Base-by-base conservation (phyloP, 768 basidiomycete genomes). In the Tulasnella sp. region DNA sequence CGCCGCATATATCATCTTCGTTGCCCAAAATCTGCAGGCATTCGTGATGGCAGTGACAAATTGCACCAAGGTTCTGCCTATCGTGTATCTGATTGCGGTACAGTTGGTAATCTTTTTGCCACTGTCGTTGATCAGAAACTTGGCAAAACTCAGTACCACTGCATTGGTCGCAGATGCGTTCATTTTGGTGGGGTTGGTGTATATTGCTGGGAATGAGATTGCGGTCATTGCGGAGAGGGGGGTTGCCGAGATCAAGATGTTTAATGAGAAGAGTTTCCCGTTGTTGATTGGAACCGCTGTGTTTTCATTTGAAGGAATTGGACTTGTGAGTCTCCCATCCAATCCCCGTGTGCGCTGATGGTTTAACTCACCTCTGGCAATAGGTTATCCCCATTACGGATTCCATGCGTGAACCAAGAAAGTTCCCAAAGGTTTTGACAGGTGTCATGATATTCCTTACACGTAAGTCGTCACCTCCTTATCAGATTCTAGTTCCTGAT, bases 301-400 rank as follows among this genome's bases (percentile, higher is more conserved):
- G 27, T 98, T 98, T 66, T 89, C 95, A 1, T 99, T 98, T 59
- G 93, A 99, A 66, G 93, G 93, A 7, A 89, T 99, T 58, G 95
- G 93, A 42, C 69, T 98, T 66, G 82, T 84, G 58, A 58, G 78
- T 64, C 4, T 9, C 44, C 35, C 47, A 13, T 10, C 12, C 45
- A 47, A n/a, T n/a, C n/a, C n/a, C n/a, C n/a, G n/a, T n/a, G n/a
- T n/a, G n/a, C n/a, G n/a, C n/a, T n/a, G n/a, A n/a, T n/a, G n/a
- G n/a, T n/a, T n/a, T n/a, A n/a, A 15, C 45, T 15, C 12, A 10
- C 45, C 10, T 10, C 27, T 24, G 45, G 20, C 12, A 20, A 20
- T 62, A 83, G 75, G 70, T 99, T 56, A 87, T 99, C 55, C 95
- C 95, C 16, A 95, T 99, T 60, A 89, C 88, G 10, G 92, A 99